Conservation (phyloP, 345 rosid genomes). For the Hypericum perforatum region DNA sequence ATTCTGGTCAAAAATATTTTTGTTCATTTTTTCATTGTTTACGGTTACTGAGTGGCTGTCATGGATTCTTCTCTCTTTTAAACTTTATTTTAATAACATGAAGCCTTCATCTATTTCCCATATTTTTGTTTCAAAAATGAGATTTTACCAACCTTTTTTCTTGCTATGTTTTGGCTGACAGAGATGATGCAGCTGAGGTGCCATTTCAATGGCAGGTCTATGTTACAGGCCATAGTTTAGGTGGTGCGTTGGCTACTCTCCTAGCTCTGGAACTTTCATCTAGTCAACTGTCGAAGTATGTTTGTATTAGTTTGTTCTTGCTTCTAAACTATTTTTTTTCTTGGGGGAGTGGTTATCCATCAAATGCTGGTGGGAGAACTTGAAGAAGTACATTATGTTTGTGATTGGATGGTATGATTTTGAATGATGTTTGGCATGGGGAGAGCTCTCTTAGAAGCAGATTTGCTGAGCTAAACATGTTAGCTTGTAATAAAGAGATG, state of each 20-base stretch:
- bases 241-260: slow-evolving; percentile 93
- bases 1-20: too few relatives aligned
- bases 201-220: slow-evolving; percentile 66
- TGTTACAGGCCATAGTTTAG: slow-evolving; percentile 96
- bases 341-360: neutral
- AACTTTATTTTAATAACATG: neutral
- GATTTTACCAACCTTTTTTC: neutral
- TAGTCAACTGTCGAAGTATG: slow-evolving; percentile 77
- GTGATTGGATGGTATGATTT: too few relatives aligned
- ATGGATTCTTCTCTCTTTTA: too few relatives aligned
- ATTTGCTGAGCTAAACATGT: too few relatives aligned
- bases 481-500: too few relatives aligned
- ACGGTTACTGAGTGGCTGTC: too few relatives aligned
- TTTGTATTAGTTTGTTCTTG: slow-evolving; percentile 2
- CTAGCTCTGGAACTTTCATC: slow-evolving; percentile 88
- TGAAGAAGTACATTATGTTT: too few relatives aligned
- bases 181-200: slow-evolving; percentile 44
- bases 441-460: too few relatives aligned
- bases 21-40: too few relatives aligned
- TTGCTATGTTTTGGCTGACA: slow-evolving; percentile 18
- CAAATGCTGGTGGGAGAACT: too few relatives aligned
- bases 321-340: too few relatives aligned
- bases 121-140: neutral
- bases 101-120: neutral
- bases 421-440: too few relatives aligned